Evolutionary conservation across 805 yeast species (phyloP).

Genomic region (Pichia cabralensis): DNA sequence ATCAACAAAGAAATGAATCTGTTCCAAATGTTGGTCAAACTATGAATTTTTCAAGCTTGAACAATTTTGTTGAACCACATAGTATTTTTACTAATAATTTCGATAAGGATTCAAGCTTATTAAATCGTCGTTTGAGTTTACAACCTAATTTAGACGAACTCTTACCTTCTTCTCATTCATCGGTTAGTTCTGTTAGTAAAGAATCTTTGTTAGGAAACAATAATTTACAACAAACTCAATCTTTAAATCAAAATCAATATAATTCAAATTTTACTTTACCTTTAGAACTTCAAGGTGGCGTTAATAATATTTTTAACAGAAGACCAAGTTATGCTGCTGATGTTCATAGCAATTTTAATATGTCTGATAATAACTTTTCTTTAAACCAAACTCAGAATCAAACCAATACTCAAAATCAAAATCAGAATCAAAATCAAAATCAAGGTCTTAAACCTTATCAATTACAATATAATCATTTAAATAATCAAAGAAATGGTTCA

Average conservation of each 20-base stretch:
- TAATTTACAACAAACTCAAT: slow-evolving; percentile 4
- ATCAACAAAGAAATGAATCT: slow-evolving; percentile 2
- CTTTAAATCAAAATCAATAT: slow-evolving; percentile 1
- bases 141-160: slow-evolving; percentile 11
- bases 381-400: slow-evolving; percentile 18
- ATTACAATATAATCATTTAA: not conserved
- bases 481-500: slow-evolving; percentile 5
- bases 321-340: slow-evolving; percentile 73
- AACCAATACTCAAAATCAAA: not conserved
- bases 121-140: slow-evolving; percentile 10
- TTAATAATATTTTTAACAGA: slow-evolving; percentile 51
- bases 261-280: slow-evolving; percentile 38
- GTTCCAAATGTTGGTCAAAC: too few relatives aligned
- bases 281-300: slow-evolving; percentile 53
- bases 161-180: slow-evolving; percentile 26
- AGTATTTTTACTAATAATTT: too few relatives aligned
- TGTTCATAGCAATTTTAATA: slow-evolving; percentile 30
- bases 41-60: too few relatives aligned
- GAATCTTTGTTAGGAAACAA: slow-evolving; percentile 17
- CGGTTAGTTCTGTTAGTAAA: slow-evolving; percentile 22
- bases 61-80: too few relatives aligned
- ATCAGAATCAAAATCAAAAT: slow-evolving; percentile 3
- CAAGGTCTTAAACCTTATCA: not conserved
- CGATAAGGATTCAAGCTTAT: too few relatives aligned
- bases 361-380: slow-evolving; percentile 11